Base-by-base conservation (phyloP, 495 filamentous ascomycete species). In the Aspergillus homomorphus region DNA sequence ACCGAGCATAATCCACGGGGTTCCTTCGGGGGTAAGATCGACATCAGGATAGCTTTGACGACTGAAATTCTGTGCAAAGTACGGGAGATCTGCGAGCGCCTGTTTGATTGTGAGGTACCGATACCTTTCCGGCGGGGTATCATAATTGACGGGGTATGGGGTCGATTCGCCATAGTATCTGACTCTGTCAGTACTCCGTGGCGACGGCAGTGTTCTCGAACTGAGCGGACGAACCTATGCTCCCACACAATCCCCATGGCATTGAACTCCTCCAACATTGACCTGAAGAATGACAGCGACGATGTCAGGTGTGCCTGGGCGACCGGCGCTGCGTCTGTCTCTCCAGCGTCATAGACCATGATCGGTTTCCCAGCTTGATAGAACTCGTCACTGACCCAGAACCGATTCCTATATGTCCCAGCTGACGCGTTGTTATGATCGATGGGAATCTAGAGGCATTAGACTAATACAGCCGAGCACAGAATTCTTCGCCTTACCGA, bases 1-100 rank as follows among this genome's bases (percentile, higher is more conserved):
- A 45, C 84, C 84, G 1, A 85, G 53, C 69, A 84, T 81, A 28
- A 87, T 66, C 83, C 84, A 87, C 6, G 83, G 83, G 0, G 81
- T 80, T 1, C 57, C 63, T 26, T 67, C 58, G 0, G 82, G 81
- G 0, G 75, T 73, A 28, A 85, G 56, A 51, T 79, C 70, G 14
- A 69, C 38, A 18, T 73, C 54, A 7, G 68, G 43, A 45, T 75
- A 66, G 4, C 63, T 68, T 18, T 56, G 38, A 10, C 73, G 71
- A 28, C 60, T 71, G 66, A 84, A 85, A 23, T 74, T 74, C 49
- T 72, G 62, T 1, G 82, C 82, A 66, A 85, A 83, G 46, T 66
- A 70, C 0, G 76, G 77, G 14, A 83, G 66, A 52, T 85, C 82
- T 26, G 76, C 77, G 15, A 85, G 64, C 7, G 83, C 78, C 59